A percentile compares a stretch with the other conserved stretches of the same genome.
These are phyloP conservation scores for Alnus rubra DNA, from an alignment of 306 rosid species.

Conservation along the genomic window DNA sequence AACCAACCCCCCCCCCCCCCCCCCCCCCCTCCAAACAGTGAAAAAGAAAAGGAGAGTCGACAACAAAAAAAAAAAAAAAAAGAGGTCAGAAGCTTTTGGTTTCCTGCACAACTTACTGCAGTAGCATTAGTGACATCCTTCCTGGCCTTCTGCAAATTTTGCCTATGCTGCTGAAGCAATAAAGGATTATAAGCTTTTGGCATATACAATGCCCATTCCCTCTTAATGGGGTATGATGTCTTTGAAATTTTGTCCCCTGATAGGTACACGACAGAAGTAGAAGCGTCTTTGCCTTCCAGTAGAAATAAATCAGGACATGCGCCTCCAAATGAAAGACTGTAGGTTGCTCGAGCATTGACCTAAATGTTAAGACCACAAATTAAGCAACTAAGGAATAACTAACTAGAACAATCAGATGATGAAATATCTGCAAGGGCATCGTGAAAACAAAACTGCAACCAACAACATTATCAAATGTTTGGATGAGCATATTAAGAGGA, in stretches of 20 bases:
- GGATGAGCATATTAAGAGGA: not conserved
- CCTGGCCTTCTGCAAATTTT: constrained; percentile 58
- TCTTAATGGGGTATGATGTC: constrained; percentile 35
- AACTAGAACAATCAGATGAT: constrained; percentile 12
- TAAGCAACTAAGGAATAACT: constrained; percentile 18
- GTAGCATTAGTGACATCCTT: constrained; percentile 44
- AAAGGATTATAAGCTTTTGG: constrained; percentile 84
- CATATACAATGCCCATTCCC: constrained; percentile 72
- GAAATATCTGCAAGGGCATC: not conserved
- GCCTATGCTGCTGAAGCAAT: constrained; percentile 65
- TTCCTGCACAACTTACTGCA: constrained; percentile 48
- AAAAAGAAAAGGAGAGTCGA: not conserved
- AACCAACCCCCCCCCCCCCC: not conserved
- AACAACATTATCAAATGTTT: not conserved
- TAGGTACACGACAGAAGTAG: constrained; percentile 31
- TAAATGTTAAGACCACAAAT: constrained; percentile 33
- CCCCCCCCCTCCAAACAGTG: not conserved
- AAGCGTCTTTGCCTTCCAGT: constrained; percentile 42
- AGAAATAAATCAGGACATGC: constrained; percentile 62
- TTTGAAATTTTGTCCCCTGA: constrained; percentile 36
- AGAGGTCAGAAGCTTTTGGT: not conserved
- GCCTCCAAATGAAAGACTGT: constrained; percentile 77
- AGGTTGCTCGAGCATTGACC: constrained; percentile 94
- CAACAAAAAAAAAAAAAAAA: not conserved
- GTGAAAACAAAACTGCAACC: not conserved